Evolutionary conservation across 1,284 basidiomycete genomes (phyloP), one percentile per base, ranked within the genome.

Genomic region (Sanghuangporus baumii): DNA sequence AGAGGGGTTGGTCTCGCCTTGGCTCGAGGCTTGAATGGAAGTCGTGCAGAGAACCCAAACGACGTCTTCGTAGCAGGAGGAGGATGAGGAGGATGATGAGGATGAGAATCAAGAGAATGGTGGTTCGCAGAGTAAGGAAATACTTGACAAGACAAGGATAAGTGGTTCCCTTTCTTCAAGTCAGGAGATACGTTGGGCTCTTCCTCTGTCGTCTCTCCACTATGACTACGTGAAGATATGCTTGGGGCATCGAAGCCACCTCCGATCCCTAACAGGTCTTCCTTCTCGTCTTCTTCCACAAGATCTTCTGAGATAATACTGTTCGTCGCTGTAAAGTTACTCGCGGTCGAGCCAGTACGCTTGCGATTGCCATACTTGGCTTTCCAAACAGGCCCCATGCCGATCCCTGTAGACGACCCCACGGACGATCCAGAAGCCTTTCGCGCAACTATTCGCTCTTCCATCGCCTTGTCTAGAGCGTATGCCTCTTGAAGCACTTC

Each of bases 381-480:
- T 67, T 83, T 79, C 85, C 86, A 87, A 2, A 82, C 83, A 18
- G 79, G 69, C 54, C 87, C 86, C 84, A 88, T 86, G 54, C 87
- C 86, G 34, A 83, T 72, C 47, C 83, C 83, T n/a, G 80, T 81
- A 9, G 77, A 78, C 61, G 86, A 85, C n/a, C 76, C 76, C 55
- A 86, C 67, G 23, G 88, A 89, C 34, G 87, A 86, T n/a, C 73
- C 74, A 23, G 88, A 89, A 1, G 81, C 78, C 70, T 86, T 88
- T 68, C 89, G 86, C 50, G 89, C 85, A 55, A 89, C 76, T 60
- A 88, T 78, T 57, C 90, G 86, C 66, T 89, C 84, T 70, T 91
- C 87, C 91, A 93, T 93, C 34, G 89, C 90, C 69, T 86, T 88
- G 73, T 92, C 89, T 47, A 93, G 79, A 16, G 84, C 85, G 62